Evolutionary conservation across 208 protist genomes (phyloP), one percentile per base, ranked within the genome.

Genomic region (Porcisia hertigi): DNA sequence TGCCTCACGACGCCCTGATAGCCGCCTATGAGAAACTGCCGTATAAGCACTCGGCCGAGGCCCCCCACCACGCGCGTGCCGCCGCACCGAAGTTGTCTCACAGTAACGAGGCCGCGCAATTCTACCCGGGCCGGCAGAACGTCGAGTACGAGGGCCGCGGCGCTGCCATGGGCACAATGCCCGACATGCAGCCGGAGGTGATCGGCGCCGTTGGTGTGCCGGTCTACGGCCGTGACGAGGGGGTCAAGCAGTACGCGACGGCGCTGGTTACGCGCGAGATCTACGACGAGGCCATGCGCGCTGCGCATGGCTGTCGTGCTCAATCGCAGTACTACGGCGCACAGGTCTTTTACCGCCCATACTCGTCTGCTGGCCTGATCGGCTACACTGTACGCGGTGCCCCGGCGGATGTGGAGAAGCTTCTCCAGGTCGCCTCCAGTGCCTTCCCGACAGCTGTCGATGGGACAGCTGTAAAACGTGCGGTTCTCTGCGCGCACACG

Each of bases 131-230:
- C 30, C 79, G 86, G 49, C 85, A 94, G 70, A 43, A 59, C 25
- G 81, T 93, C 3, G 80, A 87, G 70, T 89, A 87, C 80, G 92
- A 96, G 81, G 76, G 80, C 49, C 89, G 92, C 41, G 86, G 85
- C n/a, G 77, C 79, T 30, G 87, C 75, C 6, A 96, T 96, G 92
- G 87, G 90, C 54, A 92, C 92, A 34, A 85, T 90, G 77, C 92
- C 90, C n/a, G 88, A 94, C 83, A 94, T 96, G 90, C 81, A 94
- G 34, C 53, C 82, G 12, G 90, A 95, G 70, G 81, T 94, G 54
- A 88, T 95, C 72, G 90, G 86, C 49, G 92, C 92, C 45, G 75
- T 96, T 36, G 92, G 92, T 30, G 88, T 89, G 49, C 58, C 79
- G 36, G 86, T 79, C 36, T 82, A 88, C 81, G 92, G 92, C 65